A percentile compares a stretch with the other conserved stretches of the same genome.
phyloP scores from a whole-genome alignment of 768 basidiomycete species.

The Postia placenta region DNA sequence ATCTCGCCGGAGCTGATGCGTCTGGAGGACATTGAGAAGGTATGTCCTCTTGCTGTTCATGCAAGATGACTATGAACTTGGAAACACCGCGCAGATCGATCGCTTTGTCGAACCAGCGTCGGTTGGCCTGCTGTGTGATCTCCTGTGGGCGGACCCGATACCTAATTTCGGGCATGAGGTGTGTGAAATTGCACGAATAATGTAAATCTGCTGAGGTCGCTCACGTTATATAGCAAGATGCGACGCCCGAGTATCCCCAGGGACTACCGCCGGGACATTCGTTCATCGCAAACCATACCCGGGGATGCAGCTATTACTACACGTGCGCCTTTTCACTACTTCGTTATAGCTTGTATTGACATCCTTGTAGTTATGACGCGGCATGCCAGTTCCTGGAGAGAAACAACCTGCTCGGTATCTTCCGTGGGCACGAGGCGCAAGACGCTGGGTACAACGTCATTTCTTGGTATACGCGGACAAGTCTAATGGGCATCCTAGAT shows the following conservation, averaged over 20 bases:
- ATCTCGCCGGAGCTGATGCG: conserved; percentile 81
- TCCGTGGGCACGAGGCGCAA: conserved; percentile 96
- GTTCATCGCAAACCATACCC: conserved; percentile 74
- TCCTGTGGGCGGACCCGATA: conserved; percentile 95
- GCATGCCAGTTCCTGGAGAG: conserved; percentile 91
- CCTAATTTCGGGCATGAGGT: conserved; percentile 83
- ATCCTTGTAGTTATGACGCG: conserved; percentile 60
- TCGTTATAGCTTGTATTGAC: neutral
- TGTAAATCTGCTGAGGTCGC: neutral
- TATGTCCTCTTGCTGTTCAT: conserved; percentile 24
- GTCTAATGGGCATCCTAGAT: conserved; percentile 36
- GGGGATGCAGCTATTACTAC: conserved; percentile 91
- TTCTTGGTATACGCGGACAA: neutral
- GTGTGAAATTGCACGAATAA: conserved; percentile 23
- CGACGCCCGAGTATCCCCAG: conserved; percentile 19
- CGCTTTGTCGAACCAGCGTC: conserved; percentile 94
- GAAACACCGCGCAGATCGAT: conserved; percentile 54
- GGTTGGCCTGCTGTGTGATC: conserved; percentile 85
- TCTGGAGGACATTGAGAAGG: conserved; percentile 66
- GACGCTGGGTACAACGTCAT: conserved; percentile 84
- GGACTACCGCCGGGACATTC: conserved; percentile 50
- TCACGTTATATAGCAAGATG: conserved; percentile 11
- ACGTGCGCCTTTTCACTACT: conserved; percentile 52
- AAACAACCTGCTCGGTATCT: conserved; percentile 86
- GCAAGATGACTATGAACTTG: neutral